Conservation (phyloP, 139 green algal genomes). For the Ulvella scutata region DNA sequence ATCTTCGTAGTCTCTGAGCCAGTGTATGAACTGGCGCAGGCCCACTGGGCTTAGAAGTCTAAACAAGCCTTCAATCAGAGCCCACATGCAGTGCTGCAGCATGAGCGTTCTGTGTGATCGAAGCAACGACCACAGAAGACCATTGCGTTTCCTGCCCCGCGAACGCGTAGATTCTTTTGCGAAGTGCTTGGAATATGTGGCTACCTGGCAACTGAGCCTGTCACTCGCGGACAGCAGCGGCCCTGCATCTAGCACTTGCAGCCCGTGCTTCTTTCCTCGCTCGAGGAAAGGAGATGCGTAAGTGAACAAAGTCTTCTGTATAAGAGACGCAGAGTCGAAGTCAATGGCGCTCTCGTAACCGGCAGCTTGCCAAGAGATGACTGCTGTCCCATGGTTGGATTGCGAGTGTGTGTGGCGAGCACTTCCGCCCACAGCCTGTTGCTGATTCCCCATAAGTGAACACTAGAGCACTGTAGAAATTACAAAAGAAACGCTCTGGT, state of each 20-base stretch:
- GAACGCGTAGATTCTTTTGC: neutral
- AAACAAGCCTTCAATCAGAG: conserved; percentile 13
- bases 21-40: conserved; percentile 50
- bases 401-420: too few relatives aligned
- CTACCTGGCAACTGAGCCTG: neutral
- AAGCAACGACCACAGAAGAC: neutral
- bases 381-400: neutral
- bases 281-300: neutral
- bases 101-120: neutral
- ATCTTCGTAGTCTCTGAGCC: conserved; percentile 24
- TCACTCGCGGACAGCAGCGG: neutral
- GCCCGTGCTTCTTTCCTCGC: neutral
- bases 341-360: neutral
- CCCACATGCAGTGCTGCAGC: neutral
- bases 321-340: neutral
- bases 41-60: conserved; percentile 45
- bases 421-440: too few relatives aligned
- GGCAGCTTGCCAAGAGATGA: neutral
- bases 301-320: neutral
- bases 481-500: too few relatives aligned
- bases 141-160: neutral
- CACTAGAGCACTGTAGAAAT: too few relatives aligned
- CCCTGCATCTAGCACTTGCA: neutral
- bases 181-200: neutral
- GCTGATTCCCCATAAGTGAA: too few relatives aligned